Conservation (phyloP, 805 yeast species). For the Pichia membranifaciens region DNA sequence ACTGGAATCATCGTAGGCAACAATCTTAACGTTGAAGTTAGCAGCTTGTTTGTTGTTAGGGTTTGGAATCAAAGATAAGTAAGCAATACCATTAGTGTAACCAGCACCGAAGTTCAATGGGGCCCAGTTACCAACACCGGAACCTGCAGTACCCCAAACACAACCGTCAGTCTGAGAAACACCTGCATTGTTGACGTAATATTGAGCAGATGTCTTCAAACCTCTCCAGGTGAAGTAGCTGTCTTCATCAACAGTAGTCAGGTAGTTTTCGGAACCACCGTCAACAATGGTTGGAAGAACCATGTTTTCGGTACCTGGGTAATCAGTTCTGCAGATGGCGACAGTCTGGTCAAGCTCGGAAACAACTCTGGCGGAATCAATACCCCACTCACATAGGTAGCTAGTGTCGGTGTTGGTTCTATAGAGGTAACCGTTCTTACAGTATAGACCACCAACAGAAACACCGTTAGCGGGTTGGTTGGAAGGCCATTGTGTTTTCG, state of each 20-base stretch:
- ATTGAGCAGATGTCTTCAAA: slow-evolving; percentile 83
- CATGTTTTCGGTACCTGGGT: slow-evolving; percentile 99
- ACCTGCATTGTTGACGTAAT: slow-evolving; percentile 97
- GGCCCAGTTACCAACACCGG: slow-evolving; percentile 96
- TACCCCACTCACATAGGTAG: slow-evolving; percentile 86
- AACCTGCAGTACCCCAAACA: slow-evolving; percentile 79
- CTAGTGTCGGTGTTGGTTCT: slow-evolving; percentile 63
- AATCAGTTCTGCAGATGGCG: slow-evolving; percentile 96
- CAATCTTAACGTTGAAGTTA: slow-evolving; percentile 46
- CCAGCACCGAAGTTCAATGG: slow-evolving; percentile 96
- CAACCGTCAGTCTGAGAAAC: slow-evolving; percentile 87
- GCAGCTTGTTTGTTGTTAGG: slow-evolving; percentile 73
- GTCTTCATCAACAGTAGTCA: slow-evolving; percentile 76
- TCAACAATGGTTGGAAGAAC: slow-evolving; percentile 81
- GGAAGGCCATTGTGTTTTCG: slow-evolving; percentile 97
- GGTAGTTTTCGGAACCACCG: slow-evolving; percentile 58
- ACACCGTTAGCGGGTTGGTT: slow-evolving; percentile 83
- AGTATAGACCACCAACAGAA: slow-evolving; percentile 87
- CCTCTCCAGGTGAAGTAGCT: slow-evolving; percentile 81
- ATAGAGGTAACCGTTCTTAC: slow-evolving; percentile 81
- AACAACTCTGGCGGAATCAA: slow-evolving; percentile 59
- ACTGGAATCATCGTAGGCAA: slow-evolving; percentile 32
- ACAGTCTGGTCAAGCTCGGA: slow-evolving; percentile 59
- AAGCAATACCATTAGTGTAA: slow-evolving; percentile 61
- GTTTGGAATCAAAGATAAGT: slow-evolving; percentile 89